Conservation (phyloP, 129 eudicot genomes). For the Rutidosis leptorrhynchoides region DNA sequence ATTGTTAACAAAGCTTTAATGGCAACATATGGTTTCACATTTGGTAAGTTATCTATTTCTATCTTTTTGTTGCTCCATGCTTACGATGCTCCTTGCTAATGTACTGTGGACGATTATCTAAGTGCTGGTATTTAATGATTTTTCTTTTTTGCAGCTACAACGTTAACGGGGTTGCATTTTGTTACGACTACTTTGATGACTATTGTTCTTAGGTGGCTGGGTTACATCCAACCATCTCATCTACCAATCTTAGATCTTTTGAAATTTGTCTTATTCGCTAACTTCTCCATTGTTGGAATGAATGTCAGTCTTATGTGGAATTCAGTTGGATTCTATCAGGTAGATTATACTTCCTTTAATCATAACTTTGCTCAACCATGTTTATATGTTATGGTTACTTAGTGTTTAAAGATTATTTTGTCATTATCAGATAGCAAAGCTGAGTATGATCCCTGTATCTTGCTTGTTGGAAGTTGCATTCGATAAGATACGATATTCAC, state of each 20-base stretch:
- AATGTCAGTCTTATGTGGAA: slow-evolving; percentile 88
- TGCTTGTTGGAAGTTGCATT: slow-evolving; percentile 68
- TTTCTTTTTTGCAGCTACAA: slow-evolving; percentile 63
- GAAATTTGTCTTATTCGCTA: slow-evolving; percentile 65
- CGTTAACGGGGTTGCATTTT: slow-evolving; percentile 80
- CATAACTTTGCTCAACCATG: background rate
- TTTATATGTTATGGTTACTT: slow-evolving; percentile 16
- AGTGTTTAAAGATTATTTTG: slow-evolving; percentile 10
- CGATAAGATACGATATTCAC: slow-evolving; percentile 63
- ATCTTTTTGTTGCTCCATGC: slow-evolving; percentile 5
- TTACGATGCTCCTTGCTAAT: background rate
- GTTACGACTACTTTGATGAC: slow-evolving; percentile 74
- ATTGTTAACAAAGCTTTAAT: slow-evolving; percentile 81
- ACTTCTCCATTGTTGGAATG: slow-evolving; percentile 78
- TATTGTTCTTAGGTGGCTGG: slow-evolving; percentile 55
- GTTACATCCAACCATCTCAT: slow-evolving; percentile 60
- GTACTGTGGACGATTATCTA: no score
- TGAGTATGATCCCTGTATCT: slow-evolving; percentile 84
- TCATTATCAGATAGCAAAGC: slow-evolving; percentile 66
- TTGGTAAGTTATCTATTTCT: slow-evolving; percentile 42
- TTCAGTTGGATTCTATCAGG: slow-evolving; percentile 87
- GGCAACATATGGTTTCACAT: slow-evolving; percentile 75
- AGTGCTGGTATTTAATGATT: slow-evolving; percentile 5
- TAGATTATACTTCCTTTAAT: background rate
- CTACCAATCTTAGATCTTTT: slow-evolving; percentile 54